Evolutionary conservation across 2,329 filamentous ascomycete genomes (phyloP).

Genomic region (Colletotrichum brevisporum): DNA sequence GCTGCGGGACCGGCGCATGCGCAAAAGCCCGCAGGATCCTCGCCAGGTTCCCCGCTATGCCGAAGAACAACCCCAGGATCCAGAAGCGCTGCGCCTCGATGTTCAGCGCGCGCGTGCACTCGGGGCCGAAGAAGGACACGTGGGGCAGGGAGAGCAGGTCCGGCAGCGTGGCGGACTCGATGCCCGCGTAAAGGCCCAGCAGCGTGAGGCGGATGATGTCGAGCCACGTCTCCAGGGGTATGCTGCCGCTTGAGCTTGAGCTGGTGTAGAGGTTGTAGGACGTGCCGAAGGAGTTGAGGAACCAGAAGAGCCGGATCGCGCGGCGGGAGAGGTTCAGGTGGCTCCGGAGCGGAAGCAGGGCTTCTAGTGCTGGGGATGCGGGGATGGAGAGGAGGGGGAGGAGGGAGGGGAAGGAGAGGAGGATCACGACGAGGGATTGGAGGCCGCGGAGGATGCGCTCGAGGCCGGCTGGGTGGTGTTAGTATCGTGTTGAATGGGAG

Average conservation of each 20-base stretch:
- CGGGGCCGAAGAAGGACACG: slow-evolving; percentile 67
- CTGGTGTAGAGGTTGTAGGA: slow-evolving; percentile 60
- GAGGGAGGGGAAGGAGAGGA: slow-evolving; percentile 60
- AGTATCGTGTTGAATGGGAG: slow-evolving; percentile 6
- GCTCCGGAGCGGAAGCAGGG: slow-evolving; percentile 53
- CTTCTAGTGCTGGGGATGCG: slow-evolving; percentile 37
- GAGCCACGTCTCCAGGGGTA: slow-evolving; percentile 58
- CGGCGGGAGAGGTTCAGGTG: slow-evolving; percentile 68
- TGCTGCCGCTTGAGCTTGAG: slow-evolving; percentile 38
- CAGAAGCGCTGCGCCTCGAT: slow-evolving; percentile 78
- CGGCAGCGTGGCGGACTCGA: slow-evolving; percentile 75
- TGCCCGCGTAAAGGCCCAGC: slow-evolving; percentile 75
- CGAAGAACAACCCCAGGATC: slow-evolving; percentile 73
- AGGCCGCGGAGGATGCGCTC: slow-evolving; percentile 73
- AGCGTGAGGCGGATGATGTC: slow-evolving; percentile 71
- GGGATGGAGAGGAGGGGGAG: slow-evolving; percentile 50
- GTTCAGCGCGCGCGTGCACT: slow-evolving; percentile 61
- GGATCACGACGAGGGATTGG: slow-evolving; percentile 65
- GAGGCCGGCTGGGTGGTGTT: slow-evolving; percentile 64
- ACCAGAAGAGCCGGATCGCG: slow-evolving; percentile 78
- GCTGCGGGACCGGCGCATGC: slow-evolving; percentile 52
- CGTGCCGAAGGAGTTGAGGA: slow-evolving; percentile 70
- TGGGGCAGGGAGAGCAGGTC: slow-evolving; percentile 63
- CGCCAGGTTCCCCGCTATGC: slow-evolving; percentile 59
- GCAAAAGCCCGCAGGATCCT: slow-evolving; percentile 56